phyloP scores from a whole-genome alignment of 176 grass and related monocot genomes.

The Calamus simplicifolius region DNA sequence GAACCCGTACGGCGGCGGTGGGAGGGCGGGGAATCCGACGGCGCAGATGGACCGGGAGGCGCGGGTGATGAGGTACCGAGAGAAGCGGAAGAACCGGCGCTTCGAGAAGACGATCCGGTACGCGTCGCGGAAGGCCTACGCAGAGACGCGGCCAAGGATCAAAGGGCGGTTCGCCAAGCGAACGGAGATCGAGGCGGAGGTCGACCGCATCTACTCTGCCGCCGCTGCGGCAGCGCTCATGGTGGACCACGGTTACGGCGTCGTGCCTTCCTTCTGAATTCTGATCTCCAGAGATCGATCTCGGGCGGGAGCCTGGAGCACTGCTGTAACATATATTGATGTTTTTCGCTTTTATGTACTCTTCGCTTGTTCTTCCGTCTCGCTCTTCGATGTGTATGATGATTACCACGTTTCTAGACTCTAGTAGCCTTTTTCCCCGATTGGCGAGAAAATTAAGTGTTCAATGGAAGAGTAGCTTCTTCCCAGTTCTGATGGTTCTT shows the following conservation, averaged over 20 bases:
- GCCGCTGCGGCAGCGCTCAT: slow-evolving; percentile 42
- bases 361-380: too few relatives aligned
- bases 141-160: slow-evolving; percentile 18
- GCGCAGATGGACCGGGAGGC: slow-evolving; percentile 10
- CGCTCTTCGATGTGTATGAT: too few relatives aligned
- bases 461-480: too few relatives aligned
- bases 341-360: background rate
- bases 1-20: background rate
- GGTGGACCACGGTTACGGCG: slow-evolving; percentile 58
- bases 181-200: slow-evolving; percentile 10
- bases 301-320: background rate
- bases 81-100: slow-evolving; percentile 19
- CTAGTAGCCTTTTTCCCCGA: too few relatives aligned
- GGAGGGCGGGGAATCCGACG: background rate
- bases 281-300: background rate
- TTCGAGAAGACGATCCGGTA: slow-evolving; percentile 23
- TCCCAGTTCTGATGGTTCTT: too few relatives aligned
- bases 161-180: slow-evolving; percentile 18
- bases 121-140: slow-evolving; percentile 20
- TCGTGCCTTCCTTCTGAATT: slow-evolving; percentile 78
- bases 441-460: too few relatives aligned
- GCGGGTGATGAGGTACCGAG: slow-evolving; percentile 16
- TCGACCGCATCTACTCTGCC: slow-evolving; percentile 9
- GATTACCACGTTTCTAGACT: too few relatives aligned
- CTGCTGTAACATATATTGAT: background rate